Evolutionary conservation across 2,329 filamentous ascomycete species (phyloP).

Genomic region (Penicillium griseofulvum): DNA sequence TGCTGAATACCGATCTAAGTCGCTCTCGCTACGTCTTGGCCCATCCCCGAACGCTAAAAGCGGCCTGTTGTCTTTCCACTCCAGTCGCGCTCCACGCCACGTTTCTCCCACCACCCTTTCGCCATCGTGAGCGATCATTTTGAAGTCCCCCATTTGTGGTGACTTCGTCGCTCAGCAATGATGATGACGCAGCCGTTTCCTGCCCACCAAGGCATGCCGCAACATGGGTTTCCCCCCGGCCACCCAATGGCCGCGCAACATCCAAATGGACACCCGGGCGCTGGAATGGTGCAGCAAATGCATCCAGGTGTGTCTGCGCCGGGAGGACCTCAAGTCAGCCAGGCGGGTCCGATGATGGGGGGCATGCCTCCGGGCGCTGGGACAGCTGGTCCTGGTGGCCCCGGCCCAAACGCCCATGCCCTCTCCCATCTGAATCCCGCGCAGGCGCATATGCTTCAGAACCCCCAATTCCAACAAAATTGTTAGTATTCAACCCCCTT

Average conservation of each 20-base stretch:
- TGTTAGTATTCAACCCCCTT: conserved; percentile 34
- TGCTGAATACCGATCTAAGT: conserved; percentile 31
- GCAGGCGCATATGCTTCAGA: conserved; percentile 56
- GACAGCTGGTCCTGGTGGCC: conserved; percentile 50
- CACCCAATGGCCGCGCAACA: conserved; percentile 61
- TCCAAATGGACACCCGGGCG: conserved; percentile 54
- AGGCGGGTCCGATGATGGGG: conserved; percentile 62
- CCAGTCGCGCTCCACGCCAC: conserved; percentile 27
- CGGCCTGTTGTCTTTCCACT: conserved; percentile 19
- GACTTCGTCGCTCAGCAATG: conserved; percentile 47
- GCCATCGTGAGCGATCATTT: conserved; percentile 17
- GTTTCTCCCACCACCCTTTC: conserved; percentile 11
- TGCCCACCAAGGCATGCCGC: conserved; percentile 58
- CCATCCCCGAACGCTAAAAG: conserved; percentile 34
- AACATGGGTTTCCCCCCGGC: conserved; percentile 59
- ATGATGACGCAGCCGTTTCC: conserved; percentile 57
- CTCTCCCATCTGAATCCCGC: conserved; percentile 58
- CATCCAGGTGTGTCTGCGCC: conserved; percentile 61
- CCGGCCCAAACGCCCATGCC: conserved; percentile 57
- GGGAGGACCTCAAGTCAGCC: conserved; percentile 58
- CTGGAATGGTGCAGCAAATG: conserved; percentile 56
- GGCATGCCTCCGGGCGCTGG: conserved; percentile 61
- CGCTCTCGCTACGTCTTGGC: conserved; percentile 37
- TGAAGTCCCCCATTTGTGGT: conserved; percentile 32
- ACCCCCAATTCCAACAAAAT: conserved; percentile 44